A percentile compares a stretch with the other conserved stretches of the same genome.
phyloP scores from a whole-genome alignment of 352 stramenopile species.

The Phytophthora europaea region DNA sequence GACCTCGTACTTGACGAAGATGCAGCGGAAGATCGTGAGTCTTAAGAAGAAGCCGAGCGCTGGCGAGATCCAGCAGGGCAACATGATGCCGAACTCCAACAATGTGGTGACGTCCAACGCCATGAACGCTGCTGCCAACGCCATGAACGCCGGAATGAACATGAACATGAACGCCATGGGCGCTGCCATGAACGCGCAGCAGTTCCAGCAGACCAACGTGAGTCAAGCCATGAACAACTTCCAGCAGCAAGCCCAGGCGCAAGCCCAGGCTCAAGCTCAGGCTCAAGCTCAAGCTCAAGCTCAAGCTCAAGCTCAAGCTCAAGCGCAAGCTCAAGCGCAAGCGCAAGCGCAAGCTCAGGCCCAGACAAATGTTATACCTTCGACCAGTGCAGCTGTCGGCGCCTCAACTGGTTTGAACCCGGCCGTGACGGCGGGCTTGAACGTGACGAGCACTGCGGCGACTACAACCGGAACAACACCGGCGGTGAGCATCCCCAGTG shows the following conservation, averaged over 20 bases:
- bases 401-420: conserved; percentile 43
- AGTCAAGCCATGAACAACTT: conserved; percentile 70
- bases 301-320: conserved; percentile 37
- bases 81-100: conserved; percentile 45
- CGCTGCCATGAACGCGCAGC: conserved; percentile 44
- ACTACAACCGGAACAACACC: conserved; percentile 34
- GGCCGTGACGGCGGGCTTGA: conserved; percentile 37
- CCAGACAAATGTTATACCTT: conserved; percentile 26
- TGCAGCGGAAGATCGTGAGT: conserved; percentile 87
- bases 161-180: conserved; percentile 55
- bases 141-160: conserved; percentile 46
- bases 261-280: conserved; percentile 30
- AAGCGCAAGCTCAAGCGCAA: conserved; percentile 28
- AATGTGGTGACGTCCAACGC: conserved; percentile 40
- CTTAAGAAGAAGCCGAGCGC: conserved; percentile 77
- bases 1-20: conserved; percentile 86
- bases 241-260: conserved; percentile 54
- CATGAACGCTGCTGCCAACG: conserved; percentile 36
- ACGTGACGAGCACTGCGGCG: conserved; percentile 31
- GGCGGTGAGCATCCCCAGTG: conserved; percentile 41
- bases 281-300: conserved; percentile 40
- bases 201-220: conserved; percentile 50
- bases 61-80: conserved; percentile 42
- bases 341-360: conserved; percentile 40
- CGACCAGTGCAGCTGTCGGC: conserved; percentile 28